Percentiles rank a stretch among this genome's conserved stretches.
Conservation (phyloP, 106 monocot genomes). For the Platanthera guangdongensis region DNA sequence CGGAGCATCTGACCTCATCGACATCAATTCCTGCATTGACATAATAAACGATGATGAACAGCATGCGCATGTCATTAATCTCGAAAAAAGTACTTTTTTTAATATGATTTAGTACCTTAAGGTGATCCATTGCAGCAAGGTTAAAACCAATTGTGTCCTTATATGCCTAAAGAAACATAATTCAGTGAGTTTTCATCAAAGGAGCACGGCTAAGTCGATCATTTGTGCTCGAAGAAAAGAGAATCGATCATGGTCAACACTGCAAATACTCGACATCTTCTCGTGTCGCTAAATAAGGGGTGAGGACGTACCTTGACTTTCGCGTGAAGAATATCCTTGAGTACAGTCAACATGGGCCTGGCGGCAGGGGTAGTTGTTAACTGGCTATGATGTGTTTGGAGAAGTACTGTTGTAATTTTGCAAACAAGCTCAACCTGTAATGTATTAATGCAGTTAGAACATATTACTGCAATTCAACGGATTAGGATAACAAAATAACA, state of each 20-base stretch:
- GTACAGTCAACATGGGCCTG: constrained; percentile 44
- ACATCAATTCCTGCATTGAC: constrained; percentile 55
- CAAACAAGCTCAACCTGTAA: constrained; percentile 88
- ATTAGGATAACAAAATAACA: neutral
- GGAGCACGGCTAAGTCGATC: neutral
- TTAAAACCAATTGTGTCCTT: constrained; percentile 79
- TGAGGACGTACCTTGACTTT: constrained; percentile 65
- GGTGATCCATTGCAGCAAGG: constrained; percentile 82
- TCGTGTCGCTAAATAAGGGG: neutral
- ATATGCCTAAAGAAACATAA: constrained; percentile 39
- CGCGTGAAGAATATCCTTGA: constrained; percentile 62
- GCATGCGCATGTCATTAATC: neutral
- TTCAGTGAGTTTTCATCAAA: neutral
- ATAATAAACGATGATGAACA: neutral
- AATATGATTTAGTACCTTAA: constrained; percentile 41
- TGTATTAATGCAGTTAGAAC: neutral
- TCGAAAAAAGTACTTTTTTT: neutral
- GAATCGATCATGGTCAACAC: neutral
- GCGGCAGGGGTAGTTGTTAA: constrained; percentile 56
- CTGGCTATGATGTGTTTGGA: constrained; percentile 85
- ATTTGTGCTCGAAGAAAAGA: neutral
- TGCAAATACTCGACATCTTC: neutral
- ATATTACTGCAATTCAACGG: neutral
- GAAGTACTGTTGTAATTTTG: constrained; percentile 50
- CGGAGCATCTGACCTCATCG: constrained; percentile 75